Conservation (phyloP, 2,329 filamentous ascomycete species). For the Xylariaceae sp. region DNA sequence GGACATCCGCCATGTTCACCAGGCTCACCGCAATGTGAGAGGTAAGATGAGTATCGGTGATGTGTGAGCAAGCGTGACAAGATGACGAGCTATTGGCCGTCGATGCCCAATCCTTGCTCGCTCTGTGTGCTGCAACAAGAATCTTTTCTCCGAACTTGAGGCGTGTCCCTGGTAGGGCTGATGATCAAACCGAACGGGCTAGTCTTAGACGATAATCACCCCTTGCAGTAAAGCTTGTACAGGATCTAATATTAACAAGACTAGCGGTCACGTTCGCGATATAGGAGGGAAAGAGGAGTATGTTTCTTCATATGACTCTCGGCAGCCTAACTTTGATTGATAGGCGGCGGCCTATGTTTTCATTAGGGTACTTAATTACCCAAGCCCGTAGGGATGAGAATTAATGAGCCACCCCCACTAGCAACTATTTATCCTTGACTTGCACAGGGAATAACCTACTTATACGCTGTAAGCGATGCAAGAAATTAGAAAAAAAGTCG, state of each 20-base stretch:
- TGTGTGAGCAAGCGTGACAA: constrained; percentile 23
- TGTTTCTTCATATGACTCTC: neutral
- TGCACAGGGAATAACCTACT: too few relatives aligned
- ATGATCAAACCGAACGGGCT: constrained; percentile 13
- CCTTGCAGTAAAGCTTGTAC: constrained; percentile 8
- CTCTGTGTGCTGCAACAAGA: constrained; percentile 16
- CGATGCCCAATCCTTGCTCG: constrained; percentile 12
- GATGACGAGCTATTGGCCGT: constrained; percentile 2
- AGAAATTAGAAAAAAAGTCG: too few relatives aligned
- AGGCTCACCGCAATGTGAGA: constrained; percentile 5
- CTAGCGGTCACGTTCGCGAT: constrained; percentile 7
- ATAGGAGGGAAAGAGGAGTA: neutral
- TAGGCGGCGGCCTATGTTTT: too few relatives aligned
- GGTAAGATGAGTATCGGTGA: constrained; percentile 22
- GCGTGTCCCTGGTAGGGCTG: constrained; percentile 31
- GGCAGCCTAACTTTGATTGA: constrained; percentile 1
- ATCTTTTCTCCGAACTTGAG: constrained; percentile 3
- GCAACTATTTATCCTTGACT: too few relatives aligned
- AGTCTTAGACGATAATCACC: constrained; percentile 1
- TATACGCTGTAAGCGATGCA: too few relatives aligned
- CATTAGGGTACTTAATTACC: too few relatives aligned
- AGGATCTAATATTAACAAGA: too few relatives aligned
- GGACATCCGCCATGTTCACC: constrained; percentile 71
- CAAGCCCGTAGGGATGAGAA: too few relatives aligned
- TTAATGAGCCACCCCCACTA: too few relatives aligned